Conservation (phyloP, 768 basidiomycete genomes). For the Tubosaeta sp. region DNA sequence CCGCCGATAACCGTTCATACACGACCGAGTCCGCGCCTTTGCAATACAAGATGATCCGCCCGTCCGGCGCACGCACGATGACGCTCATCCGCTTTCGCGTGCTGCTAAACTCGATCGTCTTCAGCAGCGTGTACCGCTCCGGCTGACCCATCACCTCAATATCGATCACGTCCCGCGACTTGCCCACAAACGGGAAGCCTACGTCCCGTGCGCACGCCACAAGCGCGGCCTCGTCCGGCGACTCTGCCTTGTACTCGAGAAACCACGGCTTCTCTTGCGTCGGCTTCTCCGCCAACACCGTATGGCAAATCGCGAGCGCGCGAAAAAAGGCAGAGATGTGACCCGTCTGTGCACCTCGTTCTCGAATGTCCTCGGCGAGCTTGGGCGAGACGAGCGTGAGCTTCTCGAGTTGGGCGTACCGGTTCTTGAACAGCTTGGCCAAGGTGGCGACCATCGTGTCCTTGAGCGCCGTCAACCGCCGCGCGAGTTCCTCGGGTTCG, state of each 20-base stretch:
- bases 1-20: slow-evolving; percentile 74
- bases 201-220: slow-evolving; percentile 89
- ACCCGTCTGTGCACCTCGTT: slow-evolving; percentile 56
- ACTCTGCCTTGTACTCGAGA: slow-evolving; percentile 92
- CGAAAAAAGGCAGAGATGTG: slow-evolving; percentile 85
- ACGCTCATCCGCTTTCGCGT: slow-evolving; percentile 96
- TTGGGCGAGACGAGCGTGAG: slow-evolving; percentile 86
- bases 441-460: slow-evolving; percentile 72
- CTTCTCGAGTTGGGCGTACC: slow-evolving; percentile 74
- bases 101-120: slow-evolving; percentile 90
- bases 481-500: slow-evolving; percentile 68
- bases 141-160: slow-evolving; percentile 89
- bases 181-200: slow-evolving; percentile 85
- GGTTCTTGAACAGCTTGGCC: slow-evolving; percentile 82
- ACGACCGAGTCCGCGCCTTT: slow-evolving; percentile 98
- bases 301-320: slow-evolving; percentile 93
- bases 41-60: slow-evolving; percentile 78
- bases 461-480: slow-evolving; percentile 62
- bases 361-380: slow-evolving; percentile 72
- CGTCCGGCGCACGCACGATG: slow-evolving; percentile 80
- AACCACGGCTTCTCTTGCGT: slow-evolving; percentile 59
- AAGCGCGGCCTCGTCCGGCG: slow-evolving; percentile 91
- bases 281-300: slow-evolving; percentile 77
- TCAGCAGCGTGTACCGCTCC: slow-evolving; percentile 76
- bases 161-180: slow-evolving; percentile 69